Conservation (phyloP, 345 rosid species). For the Murraya paniculata region DNA sequence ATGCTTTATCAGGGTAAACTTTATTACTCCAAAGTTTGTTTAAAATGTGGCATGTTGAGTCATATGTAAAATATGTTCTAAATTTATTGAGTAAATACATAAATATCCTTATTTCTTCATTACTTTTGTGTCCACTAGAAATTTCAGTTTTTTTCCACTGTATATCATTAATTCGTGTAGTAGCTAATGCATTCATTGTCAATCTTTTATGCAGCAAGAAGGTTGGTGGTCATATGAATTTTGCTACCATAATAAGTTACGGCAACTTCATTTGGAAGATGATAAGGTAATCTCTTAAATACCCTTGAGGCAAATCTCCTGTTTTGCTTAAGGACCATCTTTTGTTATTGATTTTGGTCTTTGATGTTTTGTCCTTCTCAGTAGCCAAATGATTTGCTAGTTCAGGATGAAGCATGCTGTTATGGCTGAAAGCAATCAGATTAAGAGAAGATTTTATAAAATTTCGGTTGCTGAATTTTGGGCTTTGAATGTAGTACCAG, state of each 20-base stretch:
- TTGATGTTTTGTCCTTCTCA: background rate
- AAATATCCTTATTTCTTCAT: background rate
- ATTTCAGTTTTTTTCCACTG: background rate
- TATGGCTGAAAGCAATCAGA: background rate
- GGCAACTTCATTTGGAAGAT: conserved; percentile 74
- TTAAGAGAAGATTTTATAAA: background rate
- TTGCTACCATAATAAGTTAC: conserved; percentile 56
- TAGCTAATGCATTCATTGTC: background rate
- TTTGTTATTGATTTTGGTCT: background rate
- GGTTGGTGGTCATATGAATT: conserved; percentile 99
- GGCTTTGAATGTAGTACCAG: background rate
- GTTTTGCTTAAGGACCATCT: background rate
- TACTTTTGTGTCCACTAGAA: background rate
- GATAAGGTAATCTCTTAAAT: conserved; percentile 48
- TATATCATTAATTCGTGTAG: background rate
- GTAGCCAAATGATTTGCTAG: background rate
- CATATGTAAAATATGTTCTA: background rate
- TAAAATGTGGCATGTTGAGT: conserved; percentile 4
- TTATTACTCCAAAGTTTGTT: background rate
- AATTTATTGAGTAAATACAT: background rate
- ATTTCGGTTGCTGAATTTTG: background rate
- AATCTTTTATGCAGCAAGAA: conserved; percentile 66
- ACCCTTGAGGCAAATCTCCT: background rate
- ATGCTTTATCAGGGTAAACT: conserved; percentile 66
- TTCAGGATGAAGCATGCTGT: background rate